Percentiles rank a stretch among this genome's conserved stretches.
phyloP scores from a whole-genome alignment of 345 rosid species.

The Lumnitzera littorea region DNA sequence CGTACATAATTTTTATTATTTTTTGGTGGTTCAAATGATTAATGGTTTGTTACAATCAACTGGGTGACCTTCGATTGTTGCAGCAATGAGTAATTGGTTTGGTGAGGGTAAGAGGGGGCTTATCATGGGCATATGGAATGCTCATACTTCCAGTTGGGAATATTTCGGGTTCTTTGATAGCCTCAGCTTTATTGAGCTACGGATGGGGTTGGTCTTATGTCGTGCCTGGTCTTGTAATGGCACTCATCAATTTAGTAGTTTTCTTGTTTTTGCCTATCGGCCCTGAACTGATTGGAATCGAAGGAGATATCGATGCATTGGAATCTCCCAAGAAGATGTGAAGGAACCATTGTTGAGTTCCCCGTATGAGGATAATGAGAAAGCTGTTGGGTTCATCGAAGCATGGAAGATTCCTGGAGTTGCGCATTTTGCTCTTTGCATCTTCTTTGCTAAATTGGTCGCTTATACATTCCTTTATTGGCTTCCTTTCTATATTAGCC shows the following conservation, averaged over 20 bases:
- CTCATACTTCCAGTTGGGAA: slow-evolving; percentile 89
- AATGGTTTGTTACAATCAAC: slow-evolving; percentile 90
- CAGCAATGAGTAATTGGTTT: slow-evolving; percentile 90
- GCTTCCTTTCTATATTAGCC: slow-evolving; percentile 95
- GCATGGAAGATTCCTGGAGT: slow-evolving; percentile 98
- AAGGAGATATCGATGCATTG: slow-evolving; percentile 36
- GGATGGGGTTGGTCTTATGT: slow-evolving; percentile 99
- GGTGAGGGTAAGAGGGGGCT: slow-evolving; percentile 88
- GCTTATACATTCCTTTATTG: slow-evolving; percentile 30
- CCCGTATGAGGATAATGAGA: slow-evolving; percentile 27
- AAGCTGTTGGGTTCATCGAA: slow-evolving; percentile 8
- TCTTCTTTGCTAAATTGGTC: slow-evolving; percentile 88
- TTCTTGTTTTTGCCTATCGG: slow-evolving; percentile 65
- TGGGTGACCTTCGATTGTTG: slow-evolving; percentile 98
- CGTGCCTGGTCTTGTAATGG: slow-evolving; percentile 63
- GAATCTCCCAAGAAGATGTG: slow-evolving; percentile 41
- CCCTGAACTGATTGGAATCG: slow-evolving; percentile 67
- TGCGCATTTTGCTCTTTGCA: slow-evolving; percentile 87
- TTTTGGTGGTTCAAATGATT: slow-evolving; percentile 56
- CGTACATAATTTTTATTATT: slow-evolving; percentile 60
- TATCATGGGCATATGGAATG: slow-evolving; percentile 97
- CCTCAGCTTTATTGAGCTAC: slow-evolving; percentile 27
- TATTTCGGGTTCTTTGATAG: slow-evolving; percentile 20
- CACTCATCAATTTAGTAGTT: slow-evolving; percentile 43
- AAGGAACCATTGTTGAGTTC: slow-evolving; percentile 46